phyloP scores from a whole-genome alignment of 257 asterid species.

The Primulina huaijiensis region DNA sequence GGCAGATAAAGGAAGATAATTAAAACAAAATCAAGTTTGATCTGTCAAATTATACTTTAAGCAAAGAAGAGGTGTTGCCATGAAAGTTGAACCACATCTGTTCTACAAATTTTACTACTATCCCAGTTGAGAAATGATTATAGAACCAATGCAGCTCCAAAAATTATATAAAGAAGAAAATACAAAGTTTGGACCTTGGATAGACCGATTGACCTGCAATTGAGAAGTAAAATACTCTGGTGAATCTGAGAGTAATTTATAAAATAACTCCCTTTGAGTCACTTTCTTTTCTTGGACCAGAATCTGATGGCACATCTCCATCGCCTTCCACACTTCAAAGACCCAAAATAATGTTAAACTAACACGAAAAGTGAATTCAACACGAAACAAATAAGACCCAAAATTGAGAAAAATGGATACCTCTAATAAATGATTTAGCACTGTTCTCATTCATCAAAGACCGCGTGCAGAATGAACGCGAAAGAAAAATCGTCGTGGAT shows the following conservation, averaged over 20 bases:
- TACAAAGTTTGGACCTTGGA: slow-evolving; percentile 52
- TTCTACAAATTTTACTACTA: neutral
- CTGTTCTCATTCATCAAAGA: slow-evolving; percentile 70
- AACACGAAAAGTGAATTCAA: neutral
- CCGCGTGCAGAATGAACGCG: slow-evolving; percentile 61
- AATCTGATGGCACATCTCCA: slow-evolving; percentile 83
- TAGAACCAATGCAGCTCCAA: slow-evolving; percentile 7
- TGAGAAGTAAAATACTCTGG: slow-evolving; percentile 75
- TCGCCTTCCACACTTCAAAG: slow-evolving; percentile 80
- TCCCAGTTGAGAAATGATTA: neutral
- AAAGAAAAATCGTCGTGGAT: slow-evolving; percentile 59
- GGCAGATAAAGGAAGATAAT: neutral
- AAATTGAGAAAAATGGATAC: slow-evolving; percentile 33
- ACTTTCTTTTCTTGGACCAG: slow-evolving; percentile 73
- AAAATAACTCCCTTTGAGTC: slow-evolving; percentile 89
- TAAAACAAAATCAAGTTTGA: slow-evolving; percentile 9
- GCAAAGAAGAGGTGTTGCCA: neutral
- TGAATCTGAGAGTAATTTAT: slow-evolving; percentile 75
- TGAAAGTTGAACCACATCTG: neutral
- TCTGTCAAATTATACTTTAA: neutral
- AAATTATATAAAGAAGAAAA: neutral
- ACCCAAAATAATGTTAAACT: neutral
- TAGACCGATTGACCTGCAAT: slow-evolving; percentile 69
- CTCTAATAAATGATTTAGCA: slow-evolving; percentile 68
- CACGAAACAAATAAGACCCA: neutral